These are phyloP conservation scores for Phytophthora tentaculata DNA, from an alignment of 352 stramenopile species.

Conservation along the genomic window DNA sequence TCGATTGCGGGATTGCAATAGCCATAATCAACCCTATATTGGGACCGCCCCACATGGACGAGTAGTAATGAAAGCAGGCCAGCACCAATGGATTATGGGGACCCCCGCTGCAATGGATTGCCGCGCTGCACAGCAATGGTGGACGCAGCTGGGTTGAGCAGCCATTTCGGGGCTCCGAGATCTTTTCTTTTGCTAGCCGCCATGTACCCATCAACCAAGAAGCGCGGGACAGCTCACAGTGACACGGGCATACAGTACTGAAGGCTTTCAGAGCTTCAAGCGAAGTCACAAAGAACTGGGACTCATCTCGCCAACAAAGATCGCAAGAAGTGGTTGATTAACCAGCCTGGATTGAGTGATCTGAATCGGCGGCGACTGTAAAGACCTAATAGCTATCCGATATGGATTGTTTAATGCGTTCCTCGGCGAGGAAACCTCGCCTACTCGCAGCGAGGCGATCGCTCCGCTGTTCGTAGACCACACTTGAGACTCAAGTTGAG, in stretches of 20 bases:
- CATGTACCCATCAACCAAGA: constrained; percentile 30
- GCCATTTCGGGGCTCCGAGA: constrained; percentile 20
- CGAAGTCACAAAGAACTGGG: constrained; percentile 11
- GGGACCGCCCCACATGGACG: constrained; percentile 10
- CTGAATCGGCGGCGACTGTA: constrained; percentile 5
- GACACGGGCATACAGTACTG: constrained; percentile 12
- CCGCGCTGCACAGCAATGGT: neutral
- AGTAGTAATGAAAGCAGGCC: constrained; percentile 18
- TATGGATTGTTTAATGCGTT: too few species aligned
- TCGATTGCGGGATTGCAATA: constrained; percentile 20
- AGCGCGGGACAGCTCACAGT: constrained; percentile 9
- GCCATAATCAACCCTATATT: constrained; percentile 25
- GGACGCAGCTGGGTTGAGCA: constrained; percentile 20
- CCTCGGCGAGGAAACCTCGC: too few species aligned
- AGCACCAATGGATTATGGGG: constrained; percentile 22
- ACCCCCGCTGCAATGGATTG: neutral
- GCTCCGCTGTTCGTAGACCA: neutral
- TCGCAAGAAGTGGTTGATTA: constrained; percentile 1
- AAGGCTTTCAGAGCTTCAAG: constrained; percentile 19
- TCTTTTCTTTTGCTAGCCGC: constrained; percentile 29
- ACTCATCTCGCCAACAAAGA: neutral
- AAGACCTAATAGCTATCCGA: too few species aligned
- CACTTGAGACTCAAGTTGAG: neutral
- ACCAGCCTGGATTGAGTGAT: neutral
- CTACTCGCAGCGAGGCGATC: too few species aligned